Evolutionary conservation across 352 stramenopile species (phyloP).

Genomic region (Pythium dissimile): DNA sequence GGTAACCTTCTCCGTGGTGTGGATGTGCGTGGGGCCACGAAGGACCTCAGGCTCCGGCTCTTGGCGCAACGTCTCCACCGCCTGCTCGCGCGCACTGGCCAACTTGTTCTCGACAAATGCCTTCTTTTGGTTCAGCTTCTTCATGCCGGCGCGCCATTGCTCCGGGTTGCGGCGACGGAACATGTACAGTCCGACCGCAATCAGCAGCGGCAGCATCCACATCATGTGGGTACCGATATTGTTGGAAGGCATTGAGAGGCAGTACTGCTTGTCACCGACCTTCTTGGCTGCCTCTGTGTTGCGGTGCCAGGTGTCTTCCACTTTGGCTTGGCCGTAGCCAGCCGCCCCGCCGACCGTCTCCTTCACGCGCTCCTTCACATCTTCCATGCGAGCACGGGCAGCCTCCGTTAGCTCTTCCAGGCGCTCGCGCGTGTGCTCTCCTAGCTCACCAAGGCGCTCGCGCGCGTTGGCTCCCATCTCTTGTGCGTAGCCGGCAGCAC

Average conservation of each 20-base stretch:
- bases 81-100: conserved; percentile 38
- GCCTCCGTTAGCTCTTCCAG: conserved; percentile 29
- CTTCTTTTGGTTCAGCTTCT: conserved; percentile 44
- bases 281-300: conserved; percentile 48
- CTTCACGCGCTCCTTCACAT: conserved; percentile 49
- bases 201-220: conserved; percentile 42
- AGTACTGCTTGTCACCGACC: conserved; percentile 45
- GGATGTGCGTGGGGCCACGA: conserved; percentile 3
- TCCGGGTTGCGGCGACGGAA: conserved; percentile 64
- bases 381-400: conserved; percentile 27
- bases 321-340: conserved; percentile 17
- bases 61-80: conserved; percentile 31
- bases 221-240: conserved; percentile 48
- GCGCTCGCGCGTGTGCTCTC: conserved; percentile 32
- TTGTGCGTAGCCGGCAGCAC: conserved; percentile 21
- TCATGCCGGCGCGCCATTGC: conserved; percentile 54
- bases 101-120: conserved; percentile 44
- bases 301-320: conserved; percentile 52
- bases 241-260: conserved; percentile 38
- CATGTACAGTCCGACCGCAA: conserved; percentile 31
- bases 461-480: conserved; percentile 23
- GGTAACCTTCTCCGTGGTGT: conserved; percentile 9
- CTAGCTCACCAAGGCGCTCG: conserved; percentile 22
- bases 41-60: conserved; percentile 15
- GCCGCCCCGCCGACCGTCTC: conserved; percentile 33